These are phyloP conservation scores for Scheffersomyces cryptocercus DNA, from an alignment of 1,139 yeast genomes.

Conservation along the genomic window DNA sequence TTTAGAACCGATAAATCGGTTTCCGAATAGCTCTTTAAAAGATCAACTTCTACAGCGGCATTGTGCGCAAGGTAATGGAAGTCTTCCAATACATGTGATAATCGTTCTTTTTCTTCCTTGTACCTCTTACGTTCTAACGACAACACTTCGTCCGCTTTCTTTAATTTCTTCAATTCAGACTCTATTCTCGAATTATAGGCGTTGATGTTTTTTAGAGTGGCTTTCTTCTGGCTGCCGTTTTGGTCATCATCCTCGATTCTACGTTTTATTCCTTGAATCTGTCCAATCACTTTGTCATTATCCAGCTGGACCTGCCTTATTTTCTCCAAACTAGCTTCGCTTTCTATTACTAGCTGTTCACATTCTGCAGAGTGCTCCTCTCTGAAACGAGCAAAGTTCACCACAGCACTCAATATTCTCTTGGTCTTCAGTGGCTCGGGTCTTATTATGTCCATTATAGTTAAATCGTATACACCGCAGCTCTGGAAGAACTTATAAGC, in stretches of 20 bases:
- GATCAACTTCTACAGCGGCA: slow-evolving; percentile 58
- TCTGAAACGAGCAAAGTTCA: slow-evolving; percentile 81
- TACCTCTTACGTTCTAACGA: slow-evolving; percentile 68
- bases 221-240: slow-evolving; percentile 18
- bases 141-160: slow-evolving; percentile 62
- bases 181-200: slow-evolving; percentile 62
- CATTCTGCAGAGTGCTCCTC: slow-evolving; percentile 75
- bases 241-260: slow-evolving; percentile 22
- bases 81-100: slow-evolving; percentile 59
- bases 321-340: slow-evolving; percentile 51
- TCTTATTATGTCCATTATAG: slow-evolving; percentile 59
- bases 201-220: slow-evolving; percentile 49
- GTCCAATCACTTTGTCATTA: slow-evolving; percentile 42
- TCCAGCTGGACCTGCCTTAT: slow-evolving; percentile 31
- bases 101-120: slow-evolving; percentile 58
- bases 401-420: slow-evolving; percentile 76
- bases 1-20: slow-evolving; percentile 62
- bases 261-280: slow-evolving; percentile 41
- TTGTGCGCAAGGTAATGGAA: slow-evolving; percentile 55
- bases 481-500: slow-evolving; percentile 63
- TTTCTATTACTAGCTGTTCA: slow-evolving; percentile 55
- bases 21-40: slow-evolving; percentile 58
- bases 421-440: slow-evolving; percentile 71
- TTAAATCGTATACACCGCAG: slow-evolving; percentile 79
- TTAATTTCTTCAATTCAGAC: slow-evolving; percentile 60